Evolutionary conservation across 345 rosid genomes (phyloP), one percentile per base, ranked within the genome.

Genomic region (Hirschfeldia incana): DNA sequence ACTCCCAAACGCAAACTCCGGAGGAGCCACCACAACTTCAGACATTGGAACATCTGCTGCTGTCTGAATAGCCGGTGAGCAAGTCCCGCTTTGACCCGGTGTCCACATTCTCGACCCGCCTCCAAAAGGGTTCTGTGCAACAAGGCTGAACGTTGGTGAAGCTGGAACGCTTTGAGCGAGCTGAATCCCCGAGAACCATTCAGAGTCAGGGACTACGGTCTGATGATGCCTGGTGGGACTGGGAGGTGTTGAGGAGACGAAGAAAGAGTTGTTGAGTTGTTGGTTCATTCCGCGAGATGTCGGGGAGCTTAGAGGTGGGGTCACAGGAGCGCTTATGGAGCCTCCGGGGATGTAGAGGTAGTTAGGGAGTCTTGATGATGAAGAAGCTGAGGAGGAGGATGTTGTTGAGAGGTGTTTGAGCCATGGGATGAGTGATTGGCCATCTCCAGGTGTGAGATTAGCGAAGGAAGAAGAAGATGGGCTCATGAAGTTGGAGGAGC

Each of bases 241-340:
- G 4, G 97, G 97, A 8, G 99, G 99, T 44, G 97, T 93, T n/a
- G 99, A 93, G 16, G 91, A 90, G 29, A 90, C 90, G 63, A 87
- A 74, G 83, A 88, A 90, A 9, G 90, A 77, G 90, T 77, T 76
- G 85, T 78, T 87, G 86, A 53, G 27, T 33, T 21, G 21, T 21
- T 90, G 91, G 80, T 79, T 91, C 5, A 80, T 76, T 34, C 94
- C 87, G 73, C 94, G 93, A 15, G 87, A 90, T 29, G 94, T 87
- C 30, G 99, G 99, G 58, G 99, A 96, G 85, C 97, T 93, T 86
- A 93, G 74, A 65, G 98, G 97, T 75, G 99, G 99, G 6, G 99
- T 96, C 49, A 96, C 99, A 3, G 99, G 99, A 79, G 99, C 99
- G 83, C 99, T 96, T 37, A 96, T 90, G 42, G 99, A 95, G 46